phyloP scores from a whole-genome alignment of 306 rosid species.

The Argentina anserina region DNA sequence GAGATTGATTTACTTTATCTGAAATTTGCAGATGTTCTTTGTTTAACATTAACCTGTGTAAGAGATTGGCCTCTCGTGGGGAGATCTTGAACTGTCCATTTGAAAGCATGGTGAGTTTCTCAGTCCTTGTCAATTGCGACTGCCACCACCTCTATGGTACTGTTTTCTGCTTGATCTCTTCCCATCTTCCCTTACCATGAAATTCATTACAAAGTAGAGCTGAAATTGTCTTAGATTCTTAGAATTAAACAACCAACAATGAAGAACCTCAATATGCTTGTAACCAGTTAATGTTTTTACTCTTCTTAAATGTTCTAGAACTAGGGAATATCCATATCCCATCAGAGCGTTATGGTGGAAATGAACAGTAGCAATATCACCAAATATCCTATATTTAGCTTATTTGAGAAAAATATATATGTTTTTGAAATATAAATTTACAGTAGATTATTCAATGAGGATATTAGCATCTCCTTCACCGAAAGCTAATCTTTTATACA shows the following conservation, averaged over 20 bases:
- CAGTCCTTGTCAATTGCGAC: conserved; percentile 78
- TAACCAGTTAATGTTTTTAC: neutral
- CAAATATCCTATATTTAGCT: neutral
- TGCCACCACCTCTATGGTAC: conserved; percentile 44
- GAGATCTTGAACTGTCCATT: conserved; percentile 80
- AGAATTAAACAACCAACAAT: neutral
- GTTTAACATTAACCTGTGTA: conserved; percentile 59
- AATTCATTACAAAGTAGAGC: neutral
- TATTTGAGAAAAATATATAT: neutral
- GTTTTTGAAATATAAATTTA: neutral
- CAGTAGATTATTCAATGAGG: neutral
- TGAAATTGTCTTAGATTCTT: neutral
- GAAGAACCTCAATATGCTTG: neutral
- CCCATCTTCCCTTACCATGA: conserved; percentile 44
- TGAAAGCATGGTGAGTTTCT: conserved; percentile 69
- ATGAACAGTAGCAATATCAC: neutral
- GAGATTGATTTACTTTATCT: conserved; percentile 33
- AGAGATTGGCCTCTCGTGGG: conserved; percentile 64
- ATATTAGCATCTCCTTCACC: too few relatives aligned
- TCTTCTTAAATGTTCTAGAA: neutral
- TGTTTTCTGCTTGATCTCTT: conserved; percentile 36
- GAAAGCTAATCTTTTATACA: too few relatives aligned
- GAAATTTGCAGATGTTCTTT: conserved; percentile 39
- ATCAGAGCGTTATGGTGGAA: neutral
- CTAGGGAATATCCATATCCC: neutral